These are phyloP conservation scores for Suillus sp. DNA, from an alignment of 768 basidiomycete genomes.

Conservation along the genomic window DNA sequence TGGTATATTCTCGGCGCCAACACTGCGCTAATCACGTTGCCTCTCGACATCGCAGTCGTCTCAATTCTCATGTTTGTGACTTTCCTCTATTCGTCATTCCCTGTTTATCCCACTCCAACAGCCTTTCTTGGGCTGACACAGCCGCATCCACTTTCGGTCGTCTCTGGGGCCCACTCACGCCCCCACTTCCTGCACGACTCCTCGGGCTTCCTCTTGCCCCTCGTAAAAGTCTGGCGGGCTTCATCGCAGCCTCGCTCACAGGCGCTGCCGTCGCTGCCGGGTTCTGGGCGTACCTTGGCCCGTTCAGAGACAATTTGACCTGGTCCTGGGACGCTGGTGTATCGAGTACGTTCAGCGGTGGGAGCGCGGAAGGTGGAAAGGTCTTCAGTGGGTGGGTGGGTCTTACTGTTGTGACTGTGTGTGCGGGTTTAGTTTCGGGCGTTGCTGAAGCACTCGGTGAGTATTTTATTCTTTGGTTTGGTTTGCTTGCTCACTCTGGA, in stretches of 20 bases:
- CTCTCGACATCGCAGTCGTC: constrained; percentile 86
- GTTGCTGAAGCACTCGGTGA: constrained; percentile 88
- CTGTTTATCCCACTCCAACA: constrained; percentile 33
- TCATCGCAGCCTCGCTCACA: constrained; percentile 73
- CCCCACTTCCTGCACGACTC: constrained; percentile 54
- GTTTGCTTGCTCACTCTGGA: constrained; percentile 9
- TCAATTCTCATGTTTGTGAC: constrained; percentile 82
- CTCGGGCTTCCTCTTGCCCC: constrained; percentile 70
- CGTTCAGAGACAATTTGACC: constrained; percentile 43
- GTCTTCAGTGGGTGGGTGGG: constrained; percentile 41
- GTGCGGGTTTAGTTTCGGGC: constrained; percentile 79
- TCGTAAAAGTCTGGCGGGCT: constrained; percentile 85
- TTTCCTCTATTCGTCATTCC: background rate
- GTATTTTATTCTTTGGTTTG: constrained; percentile 28
- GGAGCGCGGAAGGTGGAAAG: constrained; percentile 9
- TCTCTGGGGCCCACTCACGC: constrained; percentile 73
- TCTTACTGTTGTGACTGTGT: constrained; percentile 54
- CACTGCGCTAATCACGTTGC: constrained; percentile 72
- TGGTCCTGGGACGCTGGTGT: constrained; percentile 65
- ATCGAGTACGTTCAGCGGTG: constrained; percentile 27
- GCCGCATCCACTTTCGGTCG: constrained; percentile 91
- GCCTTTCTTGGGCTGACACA: constrained; percentile 95
- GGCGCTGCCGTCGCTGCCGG: constrained; percentile 64
- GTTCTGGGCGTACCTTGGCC: constrained; percentile 72
- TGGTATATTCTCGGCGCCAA: constrained; percentile 90